Conservation (phyloP, 371 early-diverging fungal genomes). For the Mortierella sp. region DNA sequence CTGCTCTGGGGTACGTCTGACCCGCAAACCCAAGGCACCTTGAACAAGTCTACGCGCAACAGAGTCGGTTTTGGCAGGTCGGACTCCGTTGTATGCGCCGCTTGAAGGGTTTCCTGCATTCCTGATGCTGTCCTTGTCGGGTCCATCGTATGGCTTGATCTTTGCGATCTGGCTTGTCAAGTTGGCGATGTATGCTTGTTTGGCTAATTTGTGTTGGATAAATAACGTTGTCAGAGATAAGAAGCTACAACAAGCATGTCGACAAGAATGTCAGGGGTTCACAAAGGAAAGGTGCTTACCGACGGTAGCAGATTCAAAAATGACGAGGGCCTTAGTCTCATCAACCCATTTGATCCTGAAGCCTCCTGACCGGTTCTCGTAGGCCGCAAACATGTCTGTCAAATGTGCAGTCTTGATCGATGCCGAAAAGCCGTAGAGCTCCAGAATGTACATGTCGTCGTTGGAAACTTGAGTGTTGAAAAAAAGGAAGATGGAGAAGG, state of each 20-base stretch:
- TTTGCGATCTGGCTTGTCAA: slow-evolving; percentile 35
- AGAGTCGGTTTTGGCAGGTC: slow-evolving; percentile 67
- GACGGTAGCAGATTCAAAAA: slow-evolving; percentile 77
- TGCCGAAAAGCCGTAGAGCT: slow-evolving; percentile 67
- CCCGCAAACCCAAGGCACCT: slow-evolving; percentile 64
- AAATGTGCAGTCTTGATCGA: slow-evolving; percentile 69
- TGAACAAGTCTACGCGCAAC: slow-evolving; percentile 66
- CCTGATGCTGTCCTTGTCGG: slow-evolving; percentile 44
- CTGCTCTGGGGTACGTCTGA: slow-evolving; percentile 64
- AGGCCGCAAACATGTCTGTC: slow-evolving; percentile 69
- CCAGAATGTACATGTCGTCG: slow-evolving; percentile 59
- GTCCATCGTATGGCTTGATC: slow-evolving; percentile 48
- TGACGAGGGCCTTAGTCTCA: slow-evolving; percentile 80
- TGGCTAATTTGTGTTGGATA: slow-evolving; percentile 17
- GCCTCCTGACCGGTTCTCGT: slow-evolving; percentile 72
- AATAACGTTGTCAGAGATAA: not conserved
- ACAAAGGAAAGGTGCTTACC: slow-evolving; percentile 56
- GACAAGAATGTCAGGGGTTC: not conserved
- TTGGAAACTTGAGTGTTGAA: slow-evolving; percentile 12
- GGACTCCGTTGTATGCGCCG: slow-evolving; percentile 44
- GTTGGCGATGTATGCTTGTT: slow-evolving; percentile 49
- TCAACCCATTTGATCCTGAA: slow-evolving; percentile 83
- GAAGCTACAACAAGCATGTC: not conserved
- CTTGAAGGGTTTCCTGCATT: slow-evolving; percentile 42
- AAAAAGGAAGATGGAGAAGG: too few relatives aligned